Conservation (phyloP, 2,329 filamentous ascomycete genomes). For the Botrytis cinerea region DNA sequence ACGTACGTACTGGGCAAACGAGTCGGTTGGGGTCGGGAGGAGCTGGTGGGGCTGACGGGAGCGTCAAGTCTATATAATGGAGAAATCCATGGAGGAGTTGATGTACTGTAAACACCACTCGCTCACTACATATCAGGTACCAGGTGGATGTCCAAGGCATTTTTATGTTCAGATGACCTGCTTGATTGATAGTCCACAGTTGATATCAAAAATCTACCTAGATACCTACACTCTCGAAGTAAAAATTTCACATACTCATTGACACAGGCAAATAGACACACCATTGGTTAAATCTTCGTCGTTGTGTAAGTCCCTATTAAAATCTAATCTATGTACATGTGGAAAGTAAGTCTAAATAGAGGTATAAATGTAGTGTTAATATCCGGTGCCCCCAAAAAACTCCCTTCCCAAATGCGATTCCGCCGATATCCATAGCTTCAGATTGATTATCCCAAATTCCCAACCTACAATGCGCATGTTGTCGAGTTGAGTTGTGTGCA, state of each 20-base stretch:
- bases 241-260: background rate
- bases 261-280: background rate
- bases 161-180: too few species aligned
- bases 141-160: background rate
- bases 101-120: background rate
- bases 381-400: background rate
- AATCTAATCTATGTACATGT: constrained; percentile 3
- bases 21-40: background rate
- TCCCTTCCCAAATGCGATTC: background rate
- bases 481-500: constrained; percentile 64
- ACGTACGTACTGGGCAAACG: too few species aligned
- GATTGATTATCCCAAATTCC: background rate
- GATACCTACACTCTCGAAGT: background rate
- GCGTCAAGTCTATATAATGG: background rate
- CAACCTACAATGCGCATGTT: constrained; percentile 45
- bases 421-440: background rate
- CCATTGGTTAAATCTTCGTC: background rate
- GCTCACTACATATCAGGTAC: background rate
- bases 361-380: background rate
- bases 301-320: background rate
- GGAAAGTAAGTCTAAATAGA: constrained; percentile 5
- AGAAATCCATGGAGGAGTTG: background rate
- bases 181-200: background rate
- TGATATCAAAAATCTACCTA: background rate
- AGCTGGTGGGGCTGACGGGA: background rate